These are phyloP conservation scores for Kodamaea hsintzibuensis DNA, from an alignment of 805 yeast species.

Conservation along the genomic window DNA sequence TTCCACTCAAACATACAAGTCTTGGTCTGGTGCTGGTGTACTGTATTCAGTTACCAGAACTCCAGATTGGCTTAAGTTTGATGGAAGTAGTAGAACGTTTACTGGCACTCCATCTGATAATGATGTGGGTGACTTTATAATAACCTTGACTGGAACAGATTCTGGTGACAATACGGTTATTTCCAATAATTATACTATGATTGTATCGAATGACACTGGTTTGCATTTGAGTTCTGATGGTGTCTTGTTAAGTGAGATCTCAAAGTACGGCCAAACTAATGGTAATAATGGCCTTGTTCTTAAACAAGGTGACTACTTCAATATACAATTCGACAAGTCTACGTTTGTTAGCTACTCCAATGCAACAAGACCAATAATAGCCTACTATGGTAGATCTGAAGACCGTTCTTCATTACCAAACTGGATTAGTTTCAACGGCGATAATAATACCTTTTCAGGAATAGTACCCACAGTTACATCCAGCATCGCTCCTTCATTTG, in stretches of 20 bases:
- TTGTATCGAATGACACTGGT: conserved; percentile 59
- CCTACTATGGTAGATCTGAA: conserved; percentile 77
- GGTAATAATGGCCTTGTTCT: conserved; percentile 75
- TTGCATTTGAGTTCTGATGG: conserved; percentile 47
- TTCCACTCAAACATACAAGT: conserved; percentile 65
- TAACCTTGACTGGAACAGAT: conserved; percentile 68
- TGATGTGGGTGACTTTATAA: conserved; percentile 41
- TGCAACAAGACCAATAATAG: conserved; percentile 51
- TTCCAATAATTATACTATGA: conserved; percentile 54
- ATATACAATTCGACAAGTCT: conserved; percentile 59
- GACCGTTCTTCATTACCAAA: conserved; percentile 88
- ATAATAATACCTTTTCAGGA: conserved; percentile 71
- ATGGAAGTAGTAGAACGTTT: conserved; percentile 56
- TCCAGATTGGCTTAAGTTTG: conserved; percentile 83
- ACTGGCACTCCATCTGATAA: conserved; percentile 65
- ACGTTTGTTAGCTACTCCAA: conserved; percentile 52
- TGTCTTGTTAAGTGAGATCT: conserved; percentile 53
- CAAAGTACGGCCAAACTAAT: conserved; percentile 70
- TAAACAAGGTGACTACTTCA: conserved; percentile 65
- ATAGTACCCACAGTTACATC: conserved; percentile 87
- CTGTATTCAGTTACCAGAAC: conserved; percentile 55
- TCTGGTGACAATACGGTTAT: conserved; percentile 45
- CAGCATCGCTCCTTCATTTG: conserved; percentile 80
- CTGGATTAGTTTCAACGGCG: conserved; percentile 76
- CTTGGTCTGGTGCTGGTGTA: conserved; percentile 40